Evolutionary conservation across 2,329 filamentous ascomycete genomes (phyloP), one percentile per base, ranked within the genome.

Genomic region (Colletotrichum liaoningense): DNA sequence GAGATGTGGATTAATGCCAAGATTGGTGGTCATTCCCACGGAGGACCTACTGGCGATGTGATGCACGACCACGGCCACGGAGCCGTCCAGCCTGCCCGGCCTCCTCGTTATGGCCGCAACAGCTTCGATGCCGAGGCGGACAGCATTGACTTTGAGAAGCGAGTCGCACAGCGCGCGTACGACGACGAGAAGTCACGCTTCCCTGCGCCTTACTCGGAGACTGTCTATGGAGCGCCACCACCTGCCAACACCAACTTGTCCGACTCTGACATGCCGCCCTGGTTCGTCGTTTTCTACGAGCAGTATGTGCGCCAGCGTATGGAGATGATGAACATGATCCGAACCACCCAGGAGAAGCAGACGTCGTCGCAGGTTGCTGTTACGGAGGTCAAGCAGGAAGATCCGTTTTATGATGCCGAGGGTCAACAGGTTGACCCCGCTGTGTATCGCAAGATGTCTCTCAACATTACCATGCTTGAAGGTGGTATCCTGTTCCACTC

Each of bases 401-500:
- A 82, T 65, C 80, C 78, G 1, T 83, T 82, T 73, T 81, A 83
- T 54, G 86, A 88, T 62, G 83, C 84, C 54, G 85, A 88, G 67
- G 84, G 84, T 14, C 80, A 85, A 71, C 74, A 79, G 0, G 83
- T 88, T 16, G 85, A 88, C 75, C 84, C 85, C 5, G 71, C 80
- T 9, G 82, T 86, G 7, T 87, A 89, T 81, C 88, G 89, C 78
- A 93, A 90, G 77, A 89, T 92, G 80, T 88, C 93, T 3, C 86
- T 94, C 77, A 93, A 95, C 81, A 94, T 94, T 76, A 89, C 93
- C 5, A 87, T 95, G 3, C 88, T 95, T 5, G 93, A 95, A 81
- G 92, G 93, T 69, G 93, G 93, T 74, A 95, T 95, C 75, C 86
- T 95, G 12, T 95, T 95, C 80, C 93, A 95, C 83, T 93, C 91